These are phyloP conservation scores for Komagataella pastoris DNA, from an alignment of 805 yeast species.

Conservation along the genomic window DNA sequence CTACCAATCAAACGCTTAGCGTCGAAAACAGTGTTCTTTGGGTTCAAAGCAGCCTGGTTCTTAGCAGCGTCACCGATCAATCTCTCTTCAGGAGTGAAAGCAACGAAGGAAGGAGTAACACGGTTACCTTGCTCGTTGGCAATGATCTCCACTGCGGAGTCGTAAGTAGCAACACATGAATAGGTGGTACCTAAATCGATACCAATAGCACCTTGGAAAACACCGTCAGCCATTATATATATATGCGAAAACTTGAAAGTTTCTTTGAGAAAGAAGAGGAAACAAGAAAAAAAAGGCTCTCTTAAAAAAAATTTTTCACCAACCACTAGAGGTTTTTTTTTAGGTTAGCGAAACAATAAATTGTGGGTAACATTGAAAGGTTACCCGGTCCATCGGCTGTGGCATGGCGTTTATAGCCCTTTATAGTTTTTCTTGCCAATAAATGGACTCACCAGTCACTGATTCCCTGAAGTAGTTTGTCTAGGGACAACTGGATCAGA, in stretches of 20 bases:
- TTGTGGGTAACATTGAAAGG: neutral
- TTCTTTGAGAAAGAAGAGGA: neutral
- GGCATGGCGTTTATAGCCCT: neutral
- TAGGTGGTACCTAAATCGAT: conserved; percentile 90
- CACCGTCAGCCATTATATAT: conserved; percentile 84
- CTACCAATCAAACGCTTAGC: conserved; percentile 93
- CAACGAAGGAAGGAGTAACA: conserved; percentile 73
- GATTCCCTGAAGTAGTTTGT: neutral
- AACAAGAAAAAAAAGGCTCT: neutral
- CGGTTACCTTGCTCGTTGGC: conserved; percentile 83
- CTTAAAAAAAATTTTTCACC: conserved; percentile 10
- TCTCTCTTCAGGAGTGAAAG: conserved; percentile 68
- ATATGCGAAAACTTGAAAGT: conserved; percentile 1
- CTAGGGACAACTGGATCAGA: neutral
- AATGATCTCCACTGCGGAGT: conserved; percentile 65
- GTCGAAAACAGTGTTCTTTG: conserved; percentile 79
- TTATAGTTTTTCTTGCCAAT: neutral
- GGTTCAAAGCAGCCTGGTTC: conserved; percentile 94
- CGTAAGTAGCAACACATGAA: conserved; percentile 72
- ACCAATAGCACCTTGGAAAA: conserved; percentile 99
- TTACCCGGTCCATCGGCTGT: neutral
- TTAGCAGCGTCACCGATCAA: conserved; percentile 93
- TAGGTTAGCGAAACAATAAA: neutral
- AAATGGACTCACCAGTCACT: neutral
- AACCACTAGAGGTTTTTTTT: conserved; percentile 5